These are phyloP conservation scores for Sclerotinia sclerotiorum DNA, from an alignment of 2,329 filamentous ascomycete genomes.

Conservation along the genomic window DNA sequence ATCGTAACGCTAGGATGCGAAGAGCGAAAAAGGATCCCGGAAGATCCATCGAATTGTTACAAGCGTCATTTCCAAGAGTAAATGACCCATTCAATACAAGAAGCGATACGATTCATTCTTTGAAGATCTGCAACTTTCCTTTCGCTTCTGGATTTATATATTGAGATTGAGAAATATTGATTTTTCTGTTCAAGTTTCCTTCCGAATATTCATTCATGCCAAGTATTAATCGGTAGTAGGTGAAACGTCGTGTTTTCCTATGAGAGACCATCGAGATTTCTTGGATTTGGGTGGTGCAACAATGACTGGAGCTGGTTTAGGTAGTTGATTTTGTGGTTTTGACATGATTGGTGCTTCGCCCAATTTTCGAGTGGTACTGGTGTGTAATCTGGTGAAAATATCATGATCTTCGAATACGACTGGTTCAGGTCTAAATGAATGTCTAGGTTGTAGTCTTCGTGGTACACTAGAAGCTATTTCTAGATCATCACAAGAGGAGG, in stretches of 20 bases:
- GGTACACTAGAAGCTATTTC: slow-evolving; percentile 28
- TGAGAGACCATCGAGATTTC: background rate
- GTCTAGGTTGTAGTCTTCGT: slow-evolving; percentile 19
- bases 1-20: background rate
- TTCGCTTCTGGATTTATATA: background rate
- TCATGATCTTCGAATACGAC: slow-evolving; percentile 35
- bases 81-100: background rate
- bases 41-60: background rate
- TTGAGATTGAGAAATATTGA: background rate
- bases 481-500: slow-evolving; percentile 35
- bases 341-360: slow-evolving; percentile 37
- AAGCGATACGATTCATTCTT: background rate
- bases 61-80: background rate
- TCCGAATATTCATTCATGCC: background rate
- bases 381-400: slow-evolving; percentile 40
- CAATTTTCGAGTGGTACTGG: slow-evolving; percentile 38
- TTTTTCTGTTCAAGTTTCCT: background rate
- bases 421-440: slow-evolving; percentile 30
- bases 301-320: background rate
- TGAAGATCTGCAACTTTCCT: background rate
- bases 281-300: background rate
- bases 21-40: background rate
- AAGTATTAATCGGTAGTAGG: background rate
- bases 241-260: background rate
- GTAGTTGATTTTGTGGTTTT: background rate